Conservation (phyloP, 140 eudicot species). For the Ambrosia hybrid region DNA sequence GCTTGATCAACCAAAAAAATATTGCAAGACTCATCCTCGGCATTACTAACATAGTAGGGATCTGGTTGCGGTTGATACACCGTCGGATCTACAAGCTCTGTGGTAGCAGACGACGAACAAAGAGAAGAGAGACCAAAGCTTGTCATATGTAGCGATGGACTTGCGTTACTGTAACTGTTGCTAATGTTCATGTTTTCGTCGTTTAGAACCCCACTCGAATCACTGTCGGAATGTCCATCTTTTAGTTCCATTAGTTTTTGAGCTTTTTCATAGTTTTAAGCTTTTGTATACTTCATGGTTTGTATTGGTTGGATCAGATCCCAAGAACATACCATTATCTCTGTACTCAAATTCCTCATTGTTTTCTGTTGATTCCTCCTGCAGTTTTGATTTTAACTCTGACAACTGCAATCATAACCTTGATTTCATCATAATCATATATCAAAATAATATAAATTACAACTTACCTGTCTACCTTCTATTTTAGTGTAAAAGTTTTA, state of each 20-base stretch:
- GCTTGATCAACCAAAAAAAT: slow-evolving; percentile 60
- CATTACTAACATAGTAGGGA: slow-evolving; percentile 32
- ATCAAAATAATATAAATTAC: not conserved
- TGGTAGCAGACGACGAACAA: slow-evolving; percentile 34
- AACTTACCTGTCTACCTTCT: too few relatives aligned
- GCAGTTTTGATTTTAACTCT: slow-evolving; percentile 54
- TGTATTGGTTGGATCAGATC: slow-evolving; percentile 39
- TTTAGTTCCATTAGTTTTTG: slow-evolving; percentile 29
- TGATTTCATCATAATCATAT: slow-evolving; percentile 1
- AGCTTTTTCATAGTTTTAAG: slow-evolving; percentile 30
- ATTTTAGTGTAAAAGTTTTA: too few relatives aligned
- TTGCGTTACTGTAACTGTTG: too few relatives aligned
- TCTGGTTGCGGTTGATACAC: slow-evolving; percentile 38
- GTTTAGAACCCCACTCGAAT: slow-evolving; percentile 47
- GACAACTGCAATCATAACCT: slow-evolving; percentile 37
- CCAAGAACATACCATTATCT: slow-evolving; percentile 34
- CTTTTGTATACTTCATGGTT: slow-evolving; percentile 36
- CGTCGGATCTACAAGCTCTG: slow-evolving; percentile 29
- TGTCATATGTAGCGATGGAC: slow-evolving; percentile 21
- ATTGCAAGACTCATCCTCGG: slow-evolving; percentile 51
- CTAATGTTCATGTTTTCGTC: slow-evolving; percentile 34
- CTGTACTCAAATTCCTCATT: slow-evolving; percentile 28
- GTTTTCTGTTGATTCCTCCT: slow-evolving; percentile 37
- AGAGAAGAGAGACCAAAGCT: slow-evolving; percentile 29
- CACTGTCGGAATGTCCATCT: slow-evolving; percentile 50